Conservation (phyloP, 2,329 filamentous ascomycete species). For the Diaporthe amygdali region DNA sequence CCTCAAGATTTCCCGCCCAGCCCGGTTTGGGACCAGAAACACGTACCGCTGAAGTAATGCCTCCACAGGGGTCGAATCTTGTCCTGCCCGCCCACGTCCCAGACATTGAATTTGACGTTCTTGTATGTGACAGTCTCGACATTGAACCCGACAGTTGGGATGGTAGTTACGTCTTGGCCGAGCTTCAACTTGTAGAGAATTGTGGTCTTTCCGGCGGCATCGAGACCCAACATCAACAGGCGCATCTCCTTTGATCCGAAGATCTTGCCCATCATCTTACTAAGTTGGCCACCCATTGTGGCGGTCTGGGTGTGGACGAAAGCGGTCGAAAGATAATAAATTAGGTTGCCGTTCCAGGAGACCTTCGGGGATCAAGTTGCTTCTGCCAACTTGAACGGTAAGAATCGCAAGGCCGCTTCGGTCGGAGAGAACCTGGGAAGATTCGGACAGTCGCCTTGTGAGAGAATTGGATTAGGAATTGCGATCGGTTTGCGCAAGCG, state of each 20-base stretch:
- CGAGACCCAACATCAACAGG: constrained; percentile 95
- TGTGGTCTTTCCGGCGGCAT: constrained; percentile 98
- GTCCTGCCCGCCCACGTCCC: constrained; percentile 98
- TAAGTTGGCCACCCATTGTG: constrained; percentile 91
- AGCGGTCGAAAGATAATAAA: neutral
- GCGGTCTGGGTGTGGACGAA: constrained; percentile 22
- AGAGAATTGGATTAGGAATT: neutral
- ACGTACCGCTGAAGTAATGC: constrained; percentile 88
- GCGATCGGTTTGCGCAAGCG: neutral
- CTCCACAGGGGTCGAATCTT: constrained; percentile 98
- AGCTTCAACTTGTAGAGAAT: constrained; percentile 99
- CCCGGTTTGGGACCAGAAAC: neutral
- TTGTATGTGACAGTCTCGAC: constrained; percentile 99
- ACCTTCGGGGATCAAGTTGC: neutral
- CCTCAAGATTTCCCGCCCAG: neutral
- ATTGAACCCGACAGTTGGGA: constrained; percentile 98
- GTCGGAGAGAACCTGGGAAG: neutral
- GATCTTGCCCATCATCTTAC: constrained; percentile 97
- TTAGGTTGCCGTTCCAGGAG: neutral
- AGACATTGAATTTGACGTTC: constrained; percentile 99
- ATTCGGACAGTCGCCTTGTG: neutral
- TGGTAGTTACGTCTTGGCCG: constrained; percentile 96
- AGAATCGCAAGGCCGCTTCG: neutral
- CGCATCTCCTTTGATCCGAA: constrained; percentile 99
- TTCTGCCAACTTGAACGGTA: neutral